Evolutionary conservation across 2,329 filamentous ascomycete species (phyloP), one percentile per base, ranked within the genome.

Genomic region (Ophiostoma ulmi): DNA sequence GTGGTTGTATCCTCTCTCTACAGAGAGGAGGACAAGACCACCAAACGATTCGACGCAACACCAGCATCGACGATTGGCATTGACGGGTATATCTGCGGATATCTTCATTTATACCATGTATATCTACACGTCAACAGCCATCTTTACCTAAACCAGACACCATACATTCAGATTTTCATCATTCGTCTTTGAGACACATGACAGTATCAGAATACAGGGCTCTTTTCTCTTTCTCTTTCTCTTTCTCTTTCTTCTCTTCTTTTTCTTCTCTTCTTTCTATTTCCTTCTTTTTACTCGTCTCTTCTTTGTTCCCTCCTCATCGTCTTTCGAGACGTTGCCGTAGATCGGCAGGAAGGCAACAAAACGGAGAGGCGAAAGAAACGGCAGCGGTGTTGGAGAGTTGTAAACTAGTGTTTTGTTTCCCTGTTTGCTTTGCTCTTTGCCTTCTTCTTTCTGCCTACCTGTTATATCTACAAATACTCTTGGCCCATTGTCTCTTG

Each of bases 41-140:
- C 31, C 63, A 41, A 41, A 41, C 63, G 63, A 65, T 65, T 65
- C 63, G 63, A 65, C 31, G 63, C 35, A 65, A 39, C 63, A 48
- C 44, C 44, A 39, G 11, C 63, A 65, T 39, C 63, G 63, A 39
- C 63, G 63, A 65, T 65, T 64, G 58, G 58, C 58, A 64, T 64
- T 36, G 26, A 31, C 58, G 35, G 55, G 22, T 22, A 22, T 11
- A 22, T 22, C 11, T 22, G 52, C 10, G 6, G 26, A 14, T 48
- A 2, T 48, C 31, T 48, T 17, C 14, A 5, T 20, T 6, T 48
- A n/a, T 20, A 48, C 44, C 44, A 48, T 48, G 44, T 48, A 48
- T 48, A 48, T 39, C 44, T 14, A 13, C 31, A 36, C 13, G 58
- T 64, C 58, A 17, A 64, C 58, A 64, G 58, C 58, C 58, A 64